phyloP scores from a whole-genome alignment of 805 yeast genomes.

The Pichia phayaonensis region DNA sequence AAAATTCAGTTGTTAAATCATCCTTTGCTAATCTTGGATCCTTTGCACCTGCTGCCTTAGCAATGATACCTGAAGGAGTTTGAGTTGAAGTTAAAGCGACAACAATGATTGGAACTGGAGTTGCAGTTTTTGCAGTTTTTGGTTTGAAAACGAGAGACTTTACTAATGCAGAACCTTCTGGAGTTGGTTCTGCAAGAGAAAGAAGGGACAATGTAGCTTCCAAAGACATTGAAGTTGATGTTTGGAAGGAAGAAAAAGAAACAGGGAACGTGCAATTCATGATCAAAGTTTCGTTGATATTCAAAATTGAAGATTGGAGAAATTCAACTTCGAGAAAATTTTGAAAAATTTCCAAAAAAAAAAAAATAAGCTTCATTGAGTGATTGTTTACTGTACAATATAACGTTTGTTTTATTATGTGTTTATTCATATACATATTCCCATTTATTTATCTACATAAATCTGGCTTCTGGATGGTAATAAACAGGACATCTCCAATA shows the following conservation, averaged over 20 bases:
- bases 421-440: not conserved
- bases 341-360: not conserved
- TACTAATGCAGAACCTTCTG: slow-evolving; percentile 46
- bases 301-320: not conserved
- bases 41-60: slow-evolving; percentile 61
- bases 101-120: slow-evolving; percentile 73
- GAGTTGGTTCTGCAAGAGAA: slow-evolving; percentile 48
- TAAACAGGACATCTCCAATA: slow-evolving; percentile 66
- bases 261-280: not conserved
- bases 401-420: not conserved
- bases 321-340: not conserved
- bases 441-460: slow-evolving; percentile 16
- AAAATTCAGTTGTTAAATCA: slow-evolving; percentile 62
- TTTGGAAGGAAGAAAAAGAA: not conserved
- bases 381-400: not conserved
- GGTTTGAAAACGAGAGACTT: slow-evolving; percentile 86
- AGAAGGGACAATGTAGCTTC: slow-evolving; percentile 62
- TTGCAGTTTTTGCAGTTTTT: slow-evolving; percentile 75
- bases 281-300: not conserved
- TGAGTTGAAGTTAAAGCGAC: slow-evolving; percentile 65
- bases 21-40: slow-evolving; percentile 87
- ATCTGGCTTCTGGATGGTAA: slow-evolving; percentile 57
- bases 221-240: slow-evolving; percentile 42
- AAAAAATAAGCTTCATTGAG: not conserved
- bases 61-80: slow-evolving; percentile 61